Evolutionary conservation across 768 basidiomycete species (phyloP).

Genomic region (Pleurotus salmoneostramineus): DNA sequence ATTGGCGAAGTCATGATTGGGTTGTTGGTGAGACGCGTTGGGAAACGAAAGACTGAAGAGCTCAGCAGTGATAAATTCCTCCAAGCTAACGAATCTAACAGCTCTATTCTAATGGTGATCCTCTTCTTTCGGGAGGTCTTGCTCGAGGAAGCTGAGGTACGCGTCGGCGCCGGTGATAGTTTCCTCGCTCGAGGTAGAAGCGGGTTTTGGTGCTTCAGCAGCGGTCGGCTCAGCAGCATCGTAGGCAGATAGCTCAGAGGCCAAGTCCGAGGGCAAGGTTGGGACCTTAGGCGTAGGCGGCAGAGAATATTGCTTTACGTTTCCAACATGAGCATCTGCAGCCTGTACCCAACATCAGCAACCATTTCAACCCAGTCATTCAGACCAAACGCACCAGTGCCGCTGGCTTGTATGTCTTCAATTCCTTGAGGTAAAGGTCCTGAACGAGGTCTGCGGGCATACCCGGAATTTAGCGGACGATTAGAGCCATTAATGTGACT

Average conservation of each 20-base stretch:
- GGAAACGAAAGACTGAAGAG: too few relatives aligned
- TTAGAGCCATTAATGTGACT: constrained; percentile 15
- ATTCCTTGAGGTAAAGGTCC: constrained; percentile 87
- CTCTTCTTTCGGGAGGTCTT: constrained; percentile 47
- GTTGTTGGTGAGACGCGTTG: too few relatives aligned
- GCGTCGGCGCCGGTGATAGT: constrained; percentile 62
- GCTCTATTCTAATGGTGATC: constrained; percentile 22
- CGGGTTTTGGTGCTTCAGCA: constrained; percentile 29
- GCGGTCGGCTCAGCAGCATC: constrained; percentile 73
- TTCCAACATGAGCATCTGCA: constrained; percentile 86
- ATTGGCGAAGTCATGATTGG: too few relatives aligned
- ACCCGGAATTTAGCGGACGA: constrained; percentile 28
- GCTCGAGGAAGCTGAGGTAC: constrained; percentile 79
- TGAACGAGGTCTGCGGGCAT: constrained; percentile 79
- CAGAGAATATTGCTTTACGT: constrained; percentile 76
- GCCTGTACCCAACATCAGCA: constrained; percentile 43
- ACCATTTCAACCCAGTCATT: not conserved
- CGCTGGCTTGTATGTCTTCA: constrained; percentile 85
- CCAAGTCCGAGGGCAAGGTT: constrained; percentile 75
- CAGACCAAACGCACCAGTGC: constrained; percentile 50
- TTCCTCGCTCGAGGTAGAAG: constrained; percentile 31
- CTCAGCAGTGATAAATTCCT: too few relatives aligned
- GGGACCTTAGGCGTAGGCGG: constrained; percentile 77
- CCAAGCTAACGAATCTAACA: too few relatives aligned
- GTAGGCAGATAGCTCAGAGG: constrained; percentile 84